Base-by-base conservation (phyloP, 1,139 yeast genomes). In the Kodamaea derodonti region DNA sequence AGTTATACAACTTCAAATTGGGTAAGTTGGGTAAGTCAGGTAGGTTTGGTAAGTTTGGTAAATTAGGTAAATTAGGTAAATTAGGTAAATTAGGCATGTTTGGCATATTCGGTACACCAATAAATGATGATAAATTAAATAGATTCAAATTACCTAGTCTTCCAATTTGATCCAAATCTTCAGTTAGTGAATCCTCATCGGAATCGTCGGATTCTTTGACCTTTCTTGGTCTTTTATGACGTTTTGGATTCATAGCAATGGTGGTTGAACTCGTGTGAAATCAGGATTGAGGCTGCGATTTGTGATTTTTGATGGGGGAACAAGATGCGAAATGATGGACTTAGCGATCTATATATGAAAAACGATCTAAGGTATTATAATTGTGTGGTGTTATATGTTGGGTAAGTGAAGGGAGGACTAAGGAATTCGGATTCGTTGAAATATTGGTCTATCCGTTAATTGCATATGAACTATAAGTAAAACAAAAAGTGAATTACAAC, bases 121-220 rank as follows among this genome's bases (percentile, higher is more conserved):
- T 34, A 18, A 32, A 36, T 3, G 39, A 36, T 6, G 48, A 41
- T 11, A 50, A 22, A 27, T 49, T 42, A 23, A 37, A 32, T 31
- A 43, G 36, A 35, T 44, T 43, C 28, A 46, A 38, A 33, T 50
- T 51, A 30, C 60, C 40, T 35, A 65, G 49, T 32, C 54, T 53
- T 1, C 79, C 79, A 12, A 74, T 65, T 43, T 62, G 68, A 35
- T 73, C 77, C 31, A 73, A 51, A 6, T 70, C 74, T 17, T 54
- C 60, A 0, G 72, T 62, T 30, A 72, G 48, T 0, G 68, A 60
- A 41, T 62, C 63, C n/a, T 51, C 41, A 14, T 57, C 60, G 4
- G 60, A 52, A 10, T 51, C 59, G 6, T 27, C 23, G 4, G 20
- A 15, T 8, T 27, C 7, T 20, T 24, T 25, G 14, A 8, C 23